Percentiles rank a stretch among this genome's conserved stretches.
Evolutionary conservation across 1,284 basidiomycete species (phyloP).

Genomic region (Puccinia novopanici): DNA sequence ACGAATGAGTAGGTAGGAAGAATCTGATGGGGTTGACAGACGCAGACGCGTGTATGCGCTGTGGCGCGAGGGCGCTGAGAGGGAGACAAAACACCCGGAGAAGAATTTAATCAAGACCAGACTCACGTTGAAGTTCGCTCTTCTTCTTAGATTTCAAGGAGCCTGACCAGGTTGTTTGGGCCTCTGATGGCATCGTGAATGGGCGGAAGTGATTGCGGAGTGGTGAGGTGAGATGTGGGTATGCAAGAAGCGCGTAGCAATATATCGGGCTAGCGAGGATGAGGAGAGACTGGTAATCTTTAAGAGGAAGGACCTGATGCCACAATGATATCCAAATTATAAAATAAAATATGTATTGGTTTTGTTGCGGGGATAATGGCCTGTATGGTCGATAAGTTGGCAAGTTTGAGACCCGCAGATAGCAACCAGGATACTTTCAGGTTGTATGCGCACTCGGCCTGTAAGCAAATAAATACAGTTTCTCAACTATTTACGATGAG

Average conservation of each 20-base stretch:
- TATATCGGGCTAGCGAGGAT: background rate
- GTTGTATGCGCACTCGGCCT: conserved; percentile 14
- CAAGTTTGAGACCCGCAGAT: background rate
- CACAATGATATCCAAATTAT: too few relatives aligned
- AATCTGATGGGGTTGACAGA: background rate
- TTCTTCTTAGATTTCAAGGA: conserved; percentile 45
- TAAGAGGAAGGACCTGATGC: too few relatives aligned
- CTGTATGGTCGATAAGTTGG: background rate
- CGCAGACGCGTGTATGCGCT: conserved; percentile 43
- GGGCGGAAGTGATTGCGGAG: background rate
- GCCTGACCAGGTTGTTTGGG: conserved; percentile 38
- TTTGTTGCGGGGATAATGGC: background rate
- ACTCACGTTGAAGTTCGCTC: conserved; percentile 44
- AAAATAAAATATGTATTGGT: background rate
- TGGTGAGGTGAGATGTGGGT: background rate
- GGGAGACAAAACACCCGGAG: background rate
- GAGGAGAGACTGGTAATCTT: background rate
- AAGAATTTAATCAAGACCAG: background rate
- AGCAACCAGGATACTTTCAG: conserved; percentile 15
- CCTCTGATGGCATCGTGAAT: conserved; percentile 1
- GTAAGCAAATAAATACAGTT: background rate
- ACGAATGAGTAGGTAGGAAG: background rate
- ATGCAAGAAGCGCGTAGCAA: background rate
- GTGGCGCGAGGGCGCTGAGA: background rate
- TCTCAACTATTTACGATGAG: background rate